These are phyloP conservation scores for Claviceps humidiphila DNA, from an alignment of 2,329 filamentous ascomycete genomes.

Conservation along the genomic window DNA sequence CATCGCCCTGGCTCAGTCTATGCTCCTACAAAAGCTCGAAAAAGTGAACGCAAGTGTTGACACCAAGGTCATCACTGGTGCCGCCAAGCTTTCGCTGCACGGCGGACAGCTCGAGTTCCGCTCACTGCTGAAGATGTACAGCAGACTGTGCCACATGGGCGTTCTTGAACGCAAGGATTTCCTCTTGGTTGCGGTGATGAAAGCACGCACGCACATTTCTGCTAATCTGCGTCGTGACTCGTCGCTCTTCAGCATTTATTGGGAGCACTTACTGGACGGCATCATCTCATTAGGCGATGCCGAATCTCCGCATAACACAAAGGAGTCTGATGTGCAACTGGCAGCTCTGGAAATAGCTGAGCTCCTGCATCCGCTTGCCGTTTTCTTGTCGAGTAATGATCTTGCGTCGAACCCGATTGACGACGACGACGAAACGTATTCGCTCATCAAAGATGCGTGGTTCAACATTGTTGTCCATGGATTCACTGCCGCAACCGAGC, in stretches of 20 bases:
- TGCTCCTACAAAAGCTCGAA: slow-evolving; percentile 90
- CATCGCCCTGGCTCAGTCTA: slow-evolving; percentile 80
- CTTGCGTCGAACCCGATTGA: slow-evolving; percentile 33
- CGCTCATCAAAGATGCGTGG: slow-evolving; percentile 81
- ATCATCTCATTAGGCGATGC: slow-evolving; percentile 86
- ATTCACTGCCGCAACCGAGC: slow-evolving; percentile 61
- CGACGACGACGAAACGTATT: slow-evolving; percentile 58
- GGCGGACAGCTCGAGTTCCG: slow-evolving; percentile 75
- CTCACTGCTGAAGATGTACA: slow-evolving; percentile 72
- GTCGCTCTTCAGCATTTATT: slow-evolving; percentile 68
- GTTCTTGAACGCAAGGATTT: slow-evolving; percentile 53
- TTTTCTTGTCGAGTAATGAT: slow-evolving; percentile 60
- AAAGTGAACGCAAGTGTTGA: slow-evolving; percentile 73
- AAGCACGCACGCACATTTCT: slow-evolving; percentile 69
- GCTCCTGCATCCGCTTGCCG: slow-evolving; percentile 73
- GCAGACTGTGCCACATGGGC: slow-evolving; percentile 60
- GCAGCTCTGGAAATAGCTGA: slow-evolving; percentile 80
- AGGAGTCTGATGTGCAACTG: slow-evolving; percentile 66
- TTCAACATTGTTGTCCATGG: slow-evolving; percentile 96
- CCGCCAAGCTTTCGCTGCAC: slow-evolving; percentile 62
- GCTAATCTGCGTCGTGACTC: slow-evolving; percentile 54
- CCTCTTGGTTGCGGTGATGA: slow-evolving; percentile 60
- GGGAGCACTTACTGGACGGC: slow-evolving; percentile 69
- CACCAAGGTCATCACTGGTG: slow-evolving; percentile 71
- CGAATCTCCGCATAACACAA: slow-evolving; percentile 58